phyloP scores from a whole-genome alignment of 768 basidiomycete genomes.

The Pleurotus pulmonarius region DNA sequence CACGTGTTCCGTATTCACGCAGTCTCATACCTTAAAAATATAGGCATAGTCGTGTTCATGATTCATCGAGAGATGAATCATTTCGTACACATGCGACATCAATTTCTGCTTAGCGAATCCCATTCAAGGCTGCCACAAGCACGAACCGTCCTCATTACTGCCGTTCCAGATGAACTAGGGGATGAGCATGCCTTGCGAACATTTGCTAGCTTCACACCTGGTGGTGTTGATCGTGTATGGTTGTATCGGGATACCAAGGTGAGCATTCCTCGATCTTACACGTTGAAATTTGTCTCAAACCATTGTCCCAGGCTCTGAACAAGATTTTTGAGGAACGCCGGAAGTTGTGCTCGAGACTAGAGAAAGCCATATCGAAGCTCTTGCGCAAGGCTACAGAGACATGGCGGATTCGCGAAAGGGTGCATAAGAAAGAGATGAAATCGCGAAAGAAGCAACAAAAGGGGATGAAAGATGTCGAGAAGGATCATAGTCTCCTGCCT shows the following conservation, averaged over 20 bases:
- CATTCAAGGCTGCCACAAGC: conserved; percentile 63
- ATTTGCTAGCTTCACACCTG: conserved; percentile 63
- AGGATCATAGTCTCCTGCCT: conserved; percentile 4
- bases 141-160: conserved; percentile 64
- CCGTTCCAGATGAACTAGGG: conserved; percentile 52
- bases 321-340: conserved; percentile 39
- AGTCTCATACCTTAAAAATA: not conserved
- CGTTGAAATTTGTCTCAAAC: not conserved
- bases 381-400: conserved; percentile 35
- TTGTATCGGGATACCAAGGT: conserved; percentile 50
- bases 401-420: conserved; percentile 35
- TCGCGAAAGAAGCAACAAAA: conserved; percentile 12
- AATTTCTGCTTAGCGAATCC: conserved; percentile 54
- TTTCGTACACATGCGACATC: conserved; percentile 52
- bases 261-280: too few species aligned
- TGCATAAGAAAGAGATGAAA: conserved; percentile 27
- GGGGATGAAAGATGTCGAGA: conserved; percentile 25
- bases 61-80: conserved; percentile 55
- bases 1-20: not conserved
- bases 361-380: conserved; percentile 50
- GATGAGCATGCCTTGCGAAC: conserved; percentile 43
- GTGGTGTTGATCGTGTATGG: conserved; percentile 68
- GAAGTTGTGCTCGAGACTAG: conserved; percentile 49
- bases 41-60: conserved; percentile 59
- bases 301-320: conserved; percentile 26